Conservation (phyloP, 2,329 filamentous ascomycete genomes). For the Claviceps humidiphila region DNA sequence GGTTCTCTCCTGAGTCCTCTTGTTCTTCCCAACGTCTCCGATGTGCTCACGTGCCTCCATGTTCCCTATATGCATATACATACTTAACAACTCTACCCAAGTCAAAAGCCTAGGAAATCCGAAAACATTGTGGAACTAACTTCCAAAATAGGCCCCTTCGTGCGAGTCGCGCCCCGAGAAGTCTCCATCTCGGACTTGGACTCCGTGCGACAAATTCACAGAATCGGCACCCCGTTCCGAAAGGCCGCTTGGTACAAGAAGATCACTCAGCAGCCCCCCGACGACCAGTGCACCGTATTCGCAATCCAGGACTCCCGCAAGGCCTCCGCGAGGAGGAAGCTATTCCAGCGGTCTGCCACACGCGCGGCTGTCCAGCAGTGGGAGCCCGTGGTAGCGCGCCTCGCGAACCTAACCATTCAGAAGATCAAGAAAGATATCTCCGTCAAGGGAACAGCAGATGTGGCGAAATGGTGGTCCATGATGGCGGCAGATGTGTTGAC, state of each 20-base stretch:
- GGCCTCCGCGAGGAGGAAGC: not conserved
- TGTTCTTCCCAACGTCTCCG: not conserved
- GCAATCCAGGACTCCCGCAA: not conserved
- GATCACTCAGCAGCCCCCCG: not conserved
- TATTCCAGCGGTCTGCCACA: not conserved
- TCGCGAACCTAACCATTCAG: not conserved
- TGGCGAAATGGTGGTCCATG: slow-evolving; percentile 1
- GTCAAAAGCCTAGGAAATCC: too few relatives aligned
- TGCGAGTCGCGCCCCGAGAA: not conserved
- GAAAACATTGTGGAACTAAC: too few relatives aligned
- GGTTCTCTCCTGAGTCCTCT: not conserved
- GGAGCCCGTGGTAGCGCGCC: not conserved
- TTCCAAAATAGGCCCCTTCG: not conserved
- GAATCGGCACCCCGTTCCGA: not conserved
- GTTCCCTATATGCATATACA: too few relatives aligned
- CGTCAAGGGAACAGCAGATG: not conserved
- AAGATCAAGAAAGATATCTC: not conserved
- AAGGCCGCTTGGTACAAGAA: not conserved
- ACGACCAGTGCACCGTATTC: not conserved
- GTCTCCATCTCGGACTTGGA: not conserved
- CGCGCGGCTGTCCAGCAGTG: not conserved
- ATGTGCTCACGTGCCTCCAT: too few relatives aligned
- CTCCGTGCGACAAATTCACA: not conserved
- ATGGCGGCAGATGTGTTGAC: slow-evolving; percentile 1
- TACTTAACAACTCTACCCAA: too few relatives aligned